These are phyloP conservation scores for Rhodotorula sp. DNA, from an alignment of 1,284 basidiomycete species.

Conservation along the genomic window DNA sequence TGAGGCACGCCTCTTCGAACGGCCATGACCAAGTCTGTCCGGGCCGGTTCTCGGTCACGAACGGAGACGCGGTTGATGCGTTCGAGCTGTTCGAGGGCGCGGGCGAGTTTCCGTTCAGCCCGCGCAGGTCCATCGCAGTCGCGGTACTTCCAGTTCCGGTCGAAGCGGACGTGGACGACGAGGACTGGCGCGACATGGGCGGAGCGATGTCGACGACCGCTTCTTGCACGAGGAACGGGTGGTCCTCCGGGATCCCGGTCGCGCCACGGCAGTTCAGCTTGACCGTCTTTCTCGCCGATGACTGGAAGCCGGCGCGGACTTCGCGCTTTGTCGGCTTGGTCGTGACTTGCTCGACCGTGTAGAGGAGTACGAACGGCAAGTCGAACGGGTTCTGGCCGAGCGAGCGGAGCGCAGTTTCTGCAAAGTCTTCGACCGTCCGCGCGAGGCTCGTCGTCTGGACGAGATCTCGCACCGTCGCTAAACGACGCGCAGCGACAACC, in stretches of 20 bases:
- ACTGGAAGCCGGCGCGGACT: conserved; percentile 19
- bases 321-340: conserved; percentile 22
- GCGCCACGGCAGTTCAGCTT: conserved; percentile 26
- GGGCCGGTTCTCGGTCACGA: background rate
- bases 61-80: background rate
- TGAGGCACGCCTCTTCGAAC: conserved; percentile 35
- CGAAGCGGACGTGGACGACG: conserved; percentile 28
- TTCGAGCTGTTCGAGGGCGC: background rate
- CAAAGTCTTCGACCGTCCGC: conserved; percentile 37
- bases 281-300: conserved; percentile 12
- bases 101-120: background rate
- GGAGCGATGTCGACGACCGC: conserved; percentile 29
- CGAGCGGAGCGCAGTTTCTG: conserved; percentile 18
- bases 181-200: conserved; percentile 22
- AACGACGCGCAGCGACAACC: conserved; percentile 38
- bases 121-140: conserved; percentile 24
- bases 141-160: conserved; percentile 21
- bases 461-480: conserved; percentile 40
- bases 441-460: conserved; percentile 36
- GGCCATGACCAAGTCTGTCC: conserved; percentile 22
- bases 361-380: conserved; percentile 40
- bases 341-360: conserved; percentile 30
- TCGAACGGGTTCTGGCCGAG: conserved; percentile 39
- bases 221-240: conserved; percentile 32
- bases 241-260: conserved; percentile 27